Conservation (phyloP, 805 yeast species). For the Starmerella lactis-condensi region DNA sequence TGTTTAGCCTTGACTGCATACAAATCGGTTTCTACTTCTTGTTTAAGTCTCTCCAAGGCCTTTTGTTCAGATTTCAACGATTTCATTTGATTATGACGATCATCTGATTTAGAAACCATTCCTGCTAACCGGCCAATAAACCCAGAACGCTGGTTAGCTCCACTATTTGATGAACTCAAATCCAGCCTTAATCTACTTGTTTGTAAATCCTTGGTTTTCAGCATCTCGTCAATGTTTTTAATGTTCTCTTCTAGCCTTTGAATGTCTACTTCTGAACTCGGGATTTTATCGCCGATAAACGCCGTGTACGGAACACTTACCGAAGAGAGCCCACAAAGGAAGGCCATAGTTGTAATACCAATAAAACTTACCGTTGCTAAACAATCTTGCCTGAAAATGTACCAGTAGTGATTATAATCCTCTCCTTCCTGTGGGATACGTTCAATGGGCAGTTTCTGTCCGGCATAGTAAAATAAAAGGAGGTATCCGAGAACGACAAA, state of each 20-base stretch:
- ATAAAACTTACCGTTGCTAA: slow-evolving; percentile 24
- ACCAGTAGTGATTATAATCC: slow-evolving; percentile 9
- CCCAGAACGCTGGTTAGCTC: slow-evolving; percentile 6
- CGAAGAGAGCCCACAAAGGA: slow-evolving; percentile 26
- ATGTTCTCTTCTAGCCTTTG: slow-evolving; percentile 20
- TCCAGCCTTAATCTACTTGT: slow-evolving; percentile 18
- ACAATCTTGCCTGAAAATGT: slow-evolving; percentile 15
- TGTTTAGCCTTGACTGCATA: slow-evolving; percentile 15
- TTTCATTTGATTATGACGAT: slow-evolving; percentile 7
- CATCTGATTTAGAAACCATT: slow-evolving; percentile 7
- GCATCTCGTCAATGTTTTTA: slow-evolving; percentile 19
- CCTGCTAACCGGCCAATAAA: slow-evolving; percentile 2
- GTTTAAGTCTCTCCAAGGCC: slow-evolving; percentile 21
- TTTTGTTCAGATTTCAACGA: slow-evolving; percentile 18
- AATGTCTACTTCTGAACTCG: slow-evolving; percentile 19
- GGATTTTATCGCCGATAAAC: slow-evolving; percentile 16
- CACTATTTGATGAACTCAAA: slow-evolving; percentile 7
- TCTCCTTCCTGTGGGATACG: slow-evolving; percentile 1
- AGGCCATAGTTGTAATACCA: slow-evolving; percentile 28
- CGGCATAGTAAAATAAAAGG: slow-evolving; percentile 11
- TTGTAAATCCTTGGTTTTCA: slow-evolving; percentile 17
- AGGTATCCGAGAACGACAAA: slow-evolving; percentile 17
- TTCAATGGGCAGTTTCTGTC: not conserved
- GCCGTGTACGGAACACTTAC: slow-evolving; percentile 27
- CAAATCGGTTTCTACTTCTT: slow-evolving; percentile 22